Evolutionary conservation across 345 rosid species (phyloP).

Genomic region (Pseudoturritis turrita): DNA sequence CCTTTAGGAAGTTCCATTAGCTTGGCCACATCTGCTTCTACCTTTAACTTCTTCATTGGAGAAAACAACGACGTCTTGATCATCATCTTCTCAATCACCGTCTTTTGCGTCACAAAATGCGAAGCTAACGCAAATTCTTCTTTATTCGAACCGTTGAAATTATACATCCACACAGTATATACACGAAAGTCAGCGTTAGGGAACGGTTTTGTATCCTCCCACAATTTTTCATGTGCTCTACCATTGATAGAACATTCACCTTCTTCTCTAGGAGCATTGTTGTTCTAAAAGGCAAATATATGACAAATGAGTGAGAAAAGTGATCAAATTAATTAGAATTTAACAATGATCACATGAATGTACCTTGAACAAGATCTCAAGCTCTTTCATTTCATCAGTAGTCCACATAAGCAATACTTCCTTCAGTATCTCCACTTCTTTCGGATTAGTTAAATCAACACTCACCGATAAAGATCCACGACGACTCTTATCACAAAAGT

Average conservation of each 20-base stretch:
- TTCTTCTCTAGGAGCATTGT: background rate
- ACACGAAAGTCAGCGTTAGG: background rate
- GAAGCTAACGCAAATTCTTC: conserved; percentile 8
- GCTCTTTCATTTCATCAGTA: background rate
- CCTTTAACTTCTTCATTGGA: background rate
- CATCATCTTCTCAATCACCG: background rate
- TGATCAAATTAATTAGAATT: background rate
- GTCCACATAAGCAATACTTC: conserved; percentile 4
- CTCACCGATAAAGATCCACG: conserved; percentile 3
- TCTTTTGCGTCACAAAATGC: conserved; percentile 11
- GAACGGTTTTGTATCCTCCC: background rate
- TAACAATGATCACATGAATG: background rate
- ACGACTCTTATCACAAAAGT: background rate
- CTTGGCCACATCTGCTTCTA: background rate
- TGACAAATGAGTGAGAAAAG: background rate
- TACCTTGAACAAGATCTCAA: conserved; percentile 20
- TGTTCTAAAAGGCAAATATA: background rate
- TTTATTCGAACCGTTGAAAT: background rate
- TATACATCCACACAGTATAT: background rate
- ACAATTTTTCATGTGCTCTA: background rate
- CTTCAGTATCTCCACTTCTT: conserved; percentile 13
- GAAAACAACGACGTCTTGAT: background rate
- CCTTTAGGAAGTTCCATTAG: conserved; percentile 3
- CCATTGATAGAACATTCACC: background rate
- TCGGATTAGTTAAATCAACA: background rate